phyloP scores from a whole-genome alignment of 768 basidiomycete genomes.

The Lentinula aciculospora region DNA sequence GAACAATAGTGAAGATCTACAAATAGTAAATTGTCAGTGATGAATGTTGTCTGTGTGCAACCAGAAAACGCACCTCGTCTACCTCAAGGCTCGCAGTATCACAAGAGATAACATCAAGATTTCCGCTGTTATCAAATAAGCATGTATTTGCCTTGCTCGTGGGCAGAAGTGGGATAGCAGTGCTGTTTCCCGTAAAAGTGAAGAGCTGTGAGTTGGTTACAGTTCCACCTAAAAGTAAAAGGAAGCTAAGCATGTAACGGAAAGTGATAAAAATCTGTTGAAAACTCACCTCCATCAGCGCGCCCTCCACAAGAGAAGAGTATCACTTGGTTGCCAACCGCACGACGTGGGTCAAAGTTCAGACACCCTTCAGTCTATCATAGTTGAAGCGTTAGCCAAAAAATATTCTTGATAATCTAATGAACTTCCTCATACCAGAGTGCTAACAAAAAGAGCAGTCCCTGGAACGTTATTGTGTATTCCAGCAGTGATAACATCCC shows the following conservation, averaged over 20 bases:
- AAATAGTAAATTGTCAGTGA: background rate
- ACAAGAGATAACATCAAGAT: conserved; percentile 2
- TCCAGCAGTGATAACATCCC: conserved; percentile 18
- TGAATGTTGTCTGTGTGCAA: background rate
- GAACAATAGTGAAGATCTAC: conserved; percentile 3
- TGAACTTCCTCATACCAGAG: conserved; percentile 4
- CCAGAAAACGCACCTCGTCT: background rate
- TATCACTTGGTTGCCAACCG: conserved; percentile 16
- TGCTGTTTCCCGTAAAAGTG: conserved; percentile 9
- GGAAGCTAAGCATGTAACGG: background rate
- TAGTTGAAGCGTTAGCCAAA: background rate
- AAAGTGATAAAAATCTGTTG: conserved; percentile 11
- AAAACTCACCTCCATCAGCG: conserved; percentile 16
- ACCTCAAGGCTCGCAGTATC: conserved; percentile 1
- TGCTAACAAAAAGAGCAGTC: conserved; percentile 16
- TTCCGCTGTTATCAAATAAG: conserved; percentile 7
- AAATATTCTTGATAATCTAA: conserved; percentile 6
- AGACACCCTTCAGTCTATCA: conserved; percentile 17
- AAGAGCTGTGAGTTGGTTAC: conserved; percentile 19
- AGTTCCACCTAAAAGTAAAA: conserved; percentile 2
- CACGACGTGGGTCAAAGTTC: conserved; percentile 18
- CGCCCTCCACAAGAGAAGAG: conserved; percentile 21
- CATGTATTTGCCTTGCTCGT: conserved; percentile 4
- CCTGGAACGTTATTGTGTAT: conserved; percentile 14
- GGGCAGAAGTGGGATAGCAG: conserved; percentile 11